These are phyloP conservation scores for Termitomyces sp. DNA, from an alignment of 768 basidiomycete genomes.

Conservation along the genomic window DNA sequence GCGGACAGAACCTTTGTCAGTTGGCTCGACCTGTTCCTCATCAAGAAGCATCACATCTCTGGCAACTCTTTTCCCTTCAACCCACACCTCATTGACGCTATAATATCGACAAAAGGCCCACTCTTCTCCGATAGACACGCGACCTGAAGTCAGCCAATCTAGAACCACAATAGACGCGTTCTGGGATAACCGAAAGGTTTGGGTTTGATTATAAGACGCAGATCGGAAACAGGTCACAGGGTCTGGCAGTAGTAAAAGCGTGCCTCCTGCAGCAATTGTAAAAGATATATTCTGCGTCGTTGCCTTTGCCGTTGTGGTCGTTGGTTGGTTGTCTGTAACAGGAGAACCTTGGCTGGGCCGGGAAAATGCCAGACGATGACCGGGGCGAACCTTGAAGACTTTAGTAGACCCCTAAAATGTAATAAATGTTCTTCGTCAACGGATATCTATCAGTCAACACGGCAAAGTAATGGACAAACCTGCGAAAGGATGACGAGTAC, in stretches of 20 bases:
- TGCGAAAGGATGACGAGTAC: conserved; percentile 79
- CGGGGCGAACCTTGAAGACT: conserved; percentile 78
- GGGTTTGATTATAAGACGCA: conserved; percentile 79
- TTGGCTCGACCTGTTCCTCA: conserved; percentile 20
- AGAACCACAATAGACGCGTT: conserved; percentile 67
- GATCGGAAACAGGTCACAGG: conserved; percentile 88
- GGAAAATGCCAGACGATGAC: conserved; percentile 48
- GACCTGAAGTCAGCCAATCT: conserved; percentile 91
- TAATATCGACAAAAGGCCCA: conserved; percentile 87
- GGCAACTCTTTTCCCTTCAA: conserved; percentile 59
- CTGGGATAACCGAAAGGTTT: conserved; percentile 63
- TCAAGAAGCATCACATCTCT: conserved; percentile 79
- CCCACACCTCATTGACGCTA: conserved; percentile 78
- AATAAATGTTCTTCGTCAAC: neutral
- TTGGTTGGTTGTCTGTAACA: neutral
- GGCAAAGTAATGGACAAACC: conserved; percentile 35
- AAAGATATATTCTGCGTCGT: conserved; percentile 67
- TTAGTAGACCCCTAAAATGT: conserved; percentile 79
- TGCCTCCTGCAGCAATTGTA: conserved; percentile 41
- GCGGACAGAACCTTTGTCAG: conserved; percentile 29
- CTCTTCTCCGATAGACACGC: conserved; percentile 76
- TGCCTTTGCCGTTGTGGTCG: conserved; percentile 4
- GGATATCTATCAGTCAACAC: neutral
- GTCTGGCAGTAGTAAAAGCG: conserved; percentile 82
- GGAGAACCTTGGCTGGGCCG: conserved; percentile 1